phyloP scores from a whole-genome alignment of 2,329 filamentous ascomycete genomes.

The Aspergillus tamarii region DNA sequence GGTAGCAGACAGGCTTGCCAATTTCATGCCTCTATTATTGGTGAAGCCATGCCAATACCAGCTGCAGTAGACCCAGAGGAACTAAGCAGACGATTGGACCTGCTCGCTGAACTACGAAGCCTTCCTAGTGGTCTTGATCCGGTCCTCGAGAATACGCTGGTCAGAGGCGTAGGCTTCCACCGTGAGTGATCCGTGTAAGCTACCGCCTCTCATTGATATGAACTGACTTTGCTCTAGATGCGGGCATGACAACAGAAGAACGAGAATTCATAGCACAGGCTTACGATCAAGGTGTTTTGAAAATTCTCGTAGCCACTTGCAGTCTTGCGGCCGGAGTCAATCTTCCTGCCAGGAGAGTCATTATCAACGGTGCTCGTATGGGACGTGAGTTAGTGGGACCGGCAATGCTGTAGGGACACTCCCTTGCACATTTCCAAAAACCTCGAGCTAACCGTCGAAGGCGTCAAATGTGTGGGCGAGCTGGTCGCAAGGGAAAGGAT shows the following conservation, averaged over 20 bases:
- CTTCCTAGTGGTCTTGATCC: constrained; percentile 69
- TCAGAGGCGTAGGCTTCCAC: constrained; percentile 73
- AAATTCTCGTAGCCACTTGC: constrained; percentile 75
- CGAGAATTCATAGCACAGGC: constrained; percentile 71
- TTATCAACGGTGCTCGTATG: constrained; percentile 75
- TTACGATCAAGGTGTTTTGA: constrained; percentile 69
- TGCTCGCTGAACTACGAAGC: constrained; percentile 68
- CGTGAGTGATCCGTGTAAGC: constrained; percentile 51
- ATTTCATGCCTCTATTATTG: constrained; percentile 68
- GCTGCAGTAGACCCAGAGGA: constrained; percentile 51
- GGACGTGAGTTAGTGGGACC: constrained; percentile 76
- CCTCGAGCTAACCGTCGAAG: constrained; percentile 37
- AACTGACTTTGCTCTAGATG: constrained; percentile 38
- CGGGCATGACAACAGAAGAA: constrained; percentile 70
- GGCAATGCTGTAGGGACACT: constrained; percentile 64
- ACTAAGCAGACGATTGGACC: constrained; percentile 63
- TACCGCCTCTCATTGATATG: background rate
- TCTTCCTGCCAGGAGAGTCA: constrained; percentile 70
- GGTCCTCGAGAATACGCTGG: constrained; percentile 65
- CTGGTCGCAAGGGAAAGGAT: constrained; percentile 77
- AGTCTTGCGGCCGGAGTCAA: constrained; percentile 85
- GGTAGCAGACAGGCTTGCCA: constrained; percentile 71
- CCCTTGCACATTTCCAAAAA: background rate
- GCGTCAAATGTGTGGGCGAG: constrained; percentile 77
- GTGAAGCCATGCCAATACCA: constrained; percentile 63